Evolutionary conservation across 225 moss, liverwort and hornwort species (phyloP), one percentile per base, ranked within the genome.

Genomic region (Rhytidiadelphus loreus): DNA sequence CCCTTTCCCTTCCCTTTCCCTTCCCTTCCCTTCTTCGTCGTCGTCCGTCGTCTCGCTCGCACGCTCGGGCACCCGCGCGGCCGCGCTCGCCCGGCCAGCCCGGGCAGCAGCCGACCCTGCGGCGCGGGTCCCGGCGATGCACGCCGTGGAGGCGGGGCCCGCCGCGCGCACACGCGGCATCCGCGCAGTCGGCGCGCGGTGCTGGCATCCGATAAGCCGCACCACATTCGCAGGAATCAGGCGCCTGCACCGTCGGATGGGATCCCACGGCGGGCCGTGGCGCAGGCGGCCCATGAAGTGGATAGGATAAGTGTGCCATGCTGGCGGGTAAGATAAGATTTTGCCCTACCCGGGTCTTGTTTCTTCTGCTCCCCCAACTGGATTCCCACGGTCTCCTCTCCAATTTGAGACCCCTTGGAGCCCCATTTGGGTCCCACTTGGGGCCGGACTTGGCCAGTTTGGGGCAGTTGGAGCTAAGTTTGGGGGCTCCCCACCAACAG

Each of bases 121-220:
- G 92, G 88, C 91, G 86, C 71, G 83, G 94, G 92, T 75, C 81
- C 78, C 75, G 92, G 89, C 24, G 29, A 48, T 46, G 85, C 90
- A 93, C 82, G 87, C 91, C 43, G n/a, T 55, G 74, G 21, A 32
- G 18, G 85, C 33, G 76, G 92, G 90, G 50, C 88, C 91, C 87
- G 60, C 80, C 16, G 7, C 3, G 35, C 22, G 56, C 73, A 77
- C 91, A 94, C 94, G 94, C 92, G 94, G 94, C 91, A 85, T 74
- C 73, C 63, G 61, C 87, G 88, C 68, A 92, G 87, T 92, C 91
- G 92, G 94, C 92, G 94, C 94, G 94, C 91, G 90, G 94, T 88
- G 94, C 94, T 94, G 94, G 94, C 94, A 92, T 87, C 91, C 92
- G 92, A 94, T 94, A 94, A 94, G 94, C 91, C 92, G 94, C 92